phyloP scores from a whole-genome alignment of 768 basidiomycete species.

The Pleurotus djamor region DNA sequence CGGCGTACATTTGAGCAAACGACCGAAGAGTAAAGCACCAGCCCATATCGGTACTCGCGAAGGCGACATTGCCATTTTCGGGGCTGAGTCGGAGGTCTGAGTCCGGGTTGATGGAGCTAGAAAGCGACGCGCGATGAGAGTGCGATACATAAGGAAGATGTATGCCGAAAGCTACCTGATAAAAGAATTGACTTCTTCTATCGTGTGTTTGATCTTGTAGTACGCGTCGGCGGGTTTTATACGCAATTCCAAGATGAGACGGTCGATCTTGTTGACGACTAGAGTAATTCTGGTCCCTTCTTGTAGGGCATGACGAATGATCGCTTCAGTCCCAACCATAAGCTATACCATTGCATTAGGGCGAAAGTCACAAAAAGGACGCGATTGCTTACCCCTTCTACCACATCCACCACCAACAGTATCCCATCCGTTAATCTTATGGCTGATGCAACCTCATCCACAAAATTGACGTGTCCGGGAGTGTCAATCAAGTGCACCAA shows the following conservation, averaged over 20 bases:
- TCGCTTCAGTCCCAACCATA: conserved; percentile 90
- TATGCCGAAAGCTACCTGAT: conserved; percentile 62
- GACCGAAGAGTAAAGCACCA: conserved; percentile 97
- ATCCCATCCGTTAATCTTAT: conserved; percentile 90
- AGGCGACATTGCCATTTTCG: conserved; percentile 94
- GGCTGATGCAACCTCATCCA: conserved; percentile 93
- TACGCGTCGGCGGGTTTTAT: conserved; percentile 96
- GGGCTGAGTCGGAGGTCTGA: conserved; percentile 88
- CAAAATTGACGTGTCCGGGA: conserved; percentile 97
- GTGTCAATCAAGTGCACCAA: conserved; percentile 94
- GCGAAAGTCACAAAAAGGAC: background rate
- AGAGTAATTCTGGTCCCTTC: conserved; percentile 89
- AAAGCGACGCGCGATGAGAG: conserved; percentile 3
- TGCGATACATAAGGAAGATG: background rate
- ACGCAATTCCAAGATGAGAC: conserved; percentile 93
- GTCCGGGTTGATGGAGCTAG: conserved; percentile 81
- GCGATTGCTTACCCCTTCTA: conserved; percentile 78
- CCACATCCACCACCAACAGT: conserved; percentile 93
- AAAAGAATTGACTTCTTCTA: conserved; percentile 96
- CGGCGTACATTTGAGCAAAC: conserved; percentile 95
- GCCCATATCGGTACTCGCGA: conserved; percentile 95
- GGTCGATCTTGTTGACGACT: conserved; percentile 97
- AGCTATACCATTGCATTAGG: conserved; percentile 42
- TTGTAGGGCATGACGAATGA: conserved; percentile 87
- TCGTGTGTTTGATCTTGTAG: conserved; percentile 99